Percentiles rank a stretch among this genome's conserved stretches.
Conservation (phyloP, 805 yeast genomes). For the Myxozyma geophila region DNA sequence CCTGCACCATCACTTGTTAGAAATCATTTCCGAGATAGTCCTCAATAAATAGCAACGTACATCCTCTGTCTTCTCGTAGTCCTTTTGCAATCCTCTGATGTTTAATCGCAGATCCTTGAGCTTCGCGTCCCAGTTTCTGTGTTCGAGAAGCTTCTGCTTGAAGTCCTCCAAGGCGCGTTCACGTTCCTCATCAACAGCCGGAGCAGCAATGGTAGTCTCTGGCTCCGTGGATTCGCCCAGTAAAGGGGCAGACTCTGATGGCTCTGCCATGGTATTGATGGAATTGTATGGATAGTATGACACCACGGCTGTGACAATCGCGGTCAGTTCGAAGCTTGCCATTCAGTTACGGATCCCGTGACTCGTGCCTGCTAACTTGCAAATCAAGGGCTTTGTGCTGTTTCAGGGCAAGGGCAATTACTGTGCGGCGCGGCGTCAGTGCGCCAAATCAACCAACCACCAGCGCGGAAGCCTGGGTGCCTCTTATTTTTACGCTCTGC, state of each 20-base stretch:
- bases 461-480: neutral
- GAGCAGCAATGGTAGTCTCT: conserved; percentile 7
- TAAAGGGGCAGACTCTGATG: conserved; percentile 28
- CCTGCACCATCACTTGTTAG: conserved; percentile 45
- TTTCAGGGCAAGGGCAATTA: neutral
- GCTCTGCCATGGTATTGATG: conserved; percentile 25
- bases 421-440: neutral
- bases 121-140: conserved; percentile 91
- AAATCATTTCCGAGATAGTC: neutral
- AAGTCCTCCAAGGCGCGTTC: conserved; percentile 76
- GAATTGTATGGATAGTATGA: neutral
- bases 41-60: conserved; percentile 32
- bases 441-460: conserved; percentile 10
- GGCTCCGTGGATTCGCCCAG: conserved; percentile 6
- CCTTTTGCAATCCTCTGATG: conserved; percentile 80
- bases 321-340: neutral
- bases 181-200: conserved; percentile 63
- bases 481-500: conserved; percentile 6
- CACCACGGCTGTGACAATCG: neutral
- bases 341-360: conserved; percentile 10
- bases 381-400: neutral
- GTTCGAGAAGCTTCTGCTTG: conserved; percentile 86
- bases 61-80: conserved; percentile 90
- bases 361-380: neutral
- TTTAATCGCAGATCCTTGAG: conserved; percentile 80